These are phyloP conservation scores for Ceratocystiopsis brevicomis DNA, from an alignment of 2,329 filamentous ascomycete species.

Conservation along the genomic window DNA sequence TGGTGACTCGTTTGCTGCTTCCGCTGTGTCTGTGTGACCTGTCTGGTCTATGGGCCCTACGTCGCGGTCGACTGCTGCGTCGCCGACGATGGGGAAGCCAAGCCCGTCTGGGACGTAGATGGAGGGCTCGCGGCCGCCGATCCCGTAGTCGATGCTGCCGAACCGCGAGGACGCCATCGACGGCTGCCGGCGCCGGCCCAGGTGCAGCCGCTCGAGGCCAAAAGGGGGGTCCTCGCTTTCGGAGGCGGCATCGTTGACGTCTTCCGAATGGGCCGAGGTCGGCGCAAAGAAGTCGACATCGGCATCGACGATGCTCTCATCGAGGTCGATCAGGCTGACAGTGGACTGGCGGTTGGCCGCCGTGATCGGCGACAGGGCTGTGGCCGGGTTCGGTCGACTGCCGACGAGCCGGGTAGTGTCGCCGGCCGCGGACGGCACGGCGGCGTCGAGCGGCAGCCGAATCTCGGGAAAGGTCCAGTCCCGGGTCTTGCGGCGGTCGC, in stretches of 20 bases:
- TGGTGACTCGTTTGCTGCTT: no score
- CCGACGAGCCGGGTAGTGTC: not conserved
- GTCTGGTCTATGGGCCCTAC: no score
- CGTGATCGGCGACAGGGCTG: not conserved
- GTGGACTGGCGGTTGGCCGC: slow-evolving; percentile 18
- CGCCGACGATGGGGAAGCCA: no score
- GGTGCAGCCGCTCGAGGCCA: slow-evolving; percentile 43
- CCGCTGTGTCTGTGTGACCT: no score
- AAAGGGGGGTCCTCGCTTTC: slow-evolving; percentile 37
- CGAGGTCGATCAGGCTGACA: slow-evolving; percentile 19
- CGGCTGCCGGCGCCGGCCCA: slow-evolving; percentile 23
- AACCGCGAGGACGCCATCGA: slow-evolving; percentile 13
- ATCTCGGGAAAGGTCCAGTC: not conserved
- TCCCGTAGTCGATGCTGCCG: no score
- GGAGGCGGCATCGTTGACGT: slow-evolving; percentile 34
- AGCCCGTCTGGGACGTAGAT: slow-evolving; percentile 38
- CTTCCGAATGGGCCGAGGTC: slow-evolving; percentile 42
- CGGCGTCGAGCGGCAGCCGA: not conserved
- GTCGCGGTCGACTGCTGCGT: no score
- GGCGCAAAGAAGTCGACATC: slow-evolving; percentile 30
- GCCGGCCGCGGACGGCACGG: slow-evolving; percentile 8
- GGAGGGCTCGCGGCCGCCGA: slow-evolving; percentile 29
- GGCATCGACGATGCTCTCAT: slow-evolving; percentile 23
- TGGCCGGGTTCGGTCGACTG: not conserved
- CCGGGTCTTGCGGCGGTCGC: no score